Evolutionary conservation across 1,284 basidiomycete species (phyloP), one percentile per base, ranked within the genome.

Genomic region (Neonothopanus nambi): DNA sequence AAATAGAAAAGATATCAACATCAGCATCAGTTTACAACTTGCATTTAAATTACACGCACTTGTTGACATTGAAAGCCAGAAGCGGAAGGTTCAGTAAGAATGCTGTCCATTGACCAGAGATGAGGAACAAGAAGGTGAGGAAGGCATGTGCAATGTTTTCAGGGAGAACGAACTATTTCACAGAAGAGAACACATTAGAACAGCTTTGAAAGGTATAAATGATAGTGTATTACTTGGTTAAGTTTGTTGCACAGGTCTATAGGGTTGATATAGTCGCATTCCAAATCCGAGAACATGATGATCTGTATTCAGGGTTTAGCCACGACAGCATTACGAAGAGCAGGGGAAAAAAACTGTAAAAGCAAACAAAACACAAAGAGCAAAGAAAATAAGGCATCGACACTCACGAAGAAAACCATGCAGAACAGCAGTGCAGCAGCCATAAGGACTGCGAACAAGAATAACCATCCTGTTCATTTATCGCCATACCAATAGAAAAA

Each of bases 181-280:
- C 3, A 38, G 37, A 44, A 21, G 36, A 48, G 30, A 33, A 33
- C 9, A 4, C 8, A 48, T 41, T 49, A 45, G 28, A n/a, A 51
- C 47, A n/a, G n/a, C n/a, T n/a, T n/a, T n/a, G n/a, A n/a, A n/a
- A n/a, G n/a, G n/a, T n/a, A n/a, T n/a, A n/a, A n/a, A n/a, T n/a
- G n/a, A n/a, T n/a, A n/a, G n/a, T n/a, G n/a, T 60, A n/a, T n/a
- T n/a, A 97, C 96, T 76, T 96, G 93, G 73, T 99, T 99, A 66
- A 99, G 88, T 79, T 98, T 98, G 79, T 98, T 98, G 79, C 97
- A 99, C 36, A 99, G 87, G 74, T 99, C 96, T 84, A 99, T 98
- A 52, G 96, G 96, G 78, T 99, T 99, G 79, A 99, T 97, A 78
- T 98, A 99, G 81, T 98, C 93, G 76, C 92, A 95, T 77, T 96